These are phyloP conservation scores for Vaccinium macrocarpon DNA, from an alignment of 148 eudicot genomes.

Conservation along the genomic window DNA sequence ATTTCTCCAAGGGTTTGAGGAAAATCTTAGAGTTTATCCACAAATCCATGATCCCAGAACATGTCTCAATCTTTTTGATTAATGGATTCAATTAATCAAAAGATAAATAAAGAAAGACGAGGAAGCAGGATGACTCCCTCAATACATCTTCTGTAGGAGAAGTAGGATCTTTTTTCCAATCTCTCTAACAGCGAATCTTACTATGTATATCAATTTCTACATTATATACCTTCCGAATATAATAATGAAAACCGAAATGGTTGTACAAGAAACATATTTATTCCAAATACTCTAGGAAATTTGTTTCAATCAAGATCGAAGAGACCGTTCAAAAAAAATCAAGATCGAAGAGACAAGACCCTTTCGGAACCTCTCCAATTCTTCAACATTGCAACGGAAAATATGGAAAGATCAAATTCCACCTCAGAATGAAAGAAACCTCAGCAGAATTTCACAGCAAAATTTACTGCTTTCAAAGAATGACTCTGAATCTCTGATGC, in stretches of 20 bases:
- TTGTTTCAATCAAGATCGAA: background rate
- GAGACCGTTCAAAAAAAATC: too few relatives aligned
- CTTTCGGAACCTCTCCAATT: background rate
- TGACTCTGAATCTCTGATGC: background rate
- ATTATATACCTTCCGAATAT: background rate
- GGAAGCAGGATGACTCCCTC: background rate
- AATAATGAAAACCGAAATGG: too few relatives aligned
- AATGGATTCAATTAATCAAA: background rate
- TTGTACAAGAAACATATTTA: too few relatives aligned
- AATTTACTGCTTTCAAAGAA: background rate
- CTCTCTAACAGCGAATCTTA: constrained; percentile 31
- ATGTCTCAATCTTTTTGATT: background rate
- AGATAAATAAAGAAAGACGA: background rate
- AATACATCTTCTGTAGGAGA: constrained; percentile 31
- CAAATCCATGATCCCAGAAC: background rate
- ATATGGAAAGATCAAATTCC: background rate
- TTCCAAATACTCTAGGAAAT: background rate
- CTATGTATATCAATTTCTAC: background rate
- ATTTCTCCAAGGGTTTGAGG: background rate
- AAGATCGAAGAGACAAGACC: background rate
- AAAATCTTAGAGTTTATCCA: background rate
- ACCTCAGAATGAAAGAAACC: background rate
- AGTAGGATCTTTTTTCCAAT: constrained; percentile 8
- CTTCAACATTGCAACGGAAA: constrained; percentile 1
- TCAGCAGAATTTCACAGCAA: background rate